Evolutionary conservation across 192 early-diverging fungal genomes (phyloP), one percentile per base, ranked within the genome.

Genomic region (Radiomyces spectabilis): DNA sequence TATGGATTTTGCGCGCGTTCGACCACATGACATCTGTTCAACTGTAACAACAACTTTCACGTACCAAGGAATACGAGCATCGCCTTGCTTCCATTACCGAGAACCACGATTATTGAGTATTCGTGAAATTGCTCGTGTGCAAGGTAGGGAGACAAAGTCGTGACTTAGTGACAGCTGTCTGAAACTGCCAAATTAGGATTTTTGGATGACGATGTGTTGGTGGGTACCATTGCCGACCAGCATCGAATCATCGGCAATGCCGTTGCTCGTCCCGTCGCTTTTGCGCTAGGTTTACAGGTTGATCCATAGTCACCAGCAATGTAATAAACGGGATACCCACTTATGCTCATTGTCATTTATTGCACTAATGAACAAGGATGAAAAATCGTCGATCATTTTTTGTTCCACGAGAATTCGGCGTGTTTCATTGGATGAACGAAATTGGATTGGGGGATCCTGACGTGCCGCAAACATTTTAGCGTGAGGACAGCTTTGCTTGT

Each of bases 201-300:
- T 31, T 30, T 65, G 19, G 63, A 65, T 41, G 35, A 40, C 1
- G 63, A 65, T 46, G 50, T 65, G 38, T 22, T 65, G 7, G 40
- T 47, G 27, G 63, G 63, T 12, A 27, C 21, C 7, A 34, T 65
- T 5, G 31, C 9, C 13, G 55, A 65, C 19, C 56, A 65, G 30
- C 41, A 53, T 31, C 26, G 50, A 46, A 52, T 65, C 13, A 8
- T 65, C 26, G 62, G 62, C 8, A 65, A 65, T 53, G 31, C 55
- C 18, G 63, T 65, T 22, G 51, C 63, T 15, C 44, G 55, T 12
- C 57, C 47, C 16, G 34, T 65, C 13, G 55, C 63, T 16, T 65
- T 65, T 37, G 45, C 63, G 26, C 49, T 65, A 24, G 63, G 49
- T 9, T 22, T 65, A 12, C 39, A 58, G 22, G 22, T 58, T 1